A percentile compares a stretch with the other conserved stretches of the same genome.
Conservation (phyloP, 2,329 filamentous ascomycete species). For the Madurella mycetomatis region DNA sequence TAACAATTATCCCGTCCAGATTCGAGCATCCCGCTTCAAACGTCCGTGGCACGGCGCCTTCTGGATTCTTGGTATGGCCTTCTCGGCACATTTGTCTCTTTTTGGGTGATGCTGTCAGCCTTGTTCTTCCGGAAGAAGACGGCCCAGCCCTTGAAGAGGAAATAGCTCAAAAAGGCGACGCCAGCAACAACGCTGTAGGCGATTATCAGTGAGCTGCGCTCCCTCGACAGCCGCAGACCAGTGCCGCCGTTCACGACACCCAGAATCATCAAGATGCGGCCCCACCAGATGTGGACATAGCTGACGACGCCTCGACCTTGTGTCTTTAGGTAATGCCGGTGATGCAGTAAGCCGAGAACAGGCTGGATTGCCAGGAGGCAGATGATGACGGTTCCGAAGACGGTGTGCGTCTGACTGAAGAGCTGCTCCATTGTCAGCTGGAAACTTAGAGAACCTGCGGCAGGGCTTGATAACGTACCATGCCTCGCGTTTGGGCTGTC, state of each 20-base stretch:
- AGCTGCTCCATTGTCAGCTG: slow-evolving; percentile 37
- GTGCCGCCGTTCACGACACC: slow-evolving; percentile 62
- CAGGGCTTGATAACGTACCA: slow-evolving; percentile 36
- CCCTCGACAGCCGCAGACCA: slow-evolving; percentile 48
- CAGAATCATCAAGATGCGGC: slow-evolving; percentile 52
- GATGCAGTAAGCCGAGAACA: slow-evolving; percentile 54
- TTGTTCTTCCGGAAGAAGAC: not conserved
- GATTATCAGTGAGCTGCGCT: slow-evolving; percentile 40
- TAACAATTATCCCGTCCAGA: no score
- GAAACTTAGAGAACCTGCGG: not conserved
- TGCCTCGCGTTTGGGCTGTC: slow-evolving; percentile 36
- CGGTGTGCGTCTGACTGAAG: slow-evolving; percentile 49
- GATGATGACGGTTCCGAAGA: slow-evolving; percentile 52
- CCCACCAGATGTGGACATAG: slow-evolving; percentile 59
- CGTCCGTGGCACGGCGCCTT: not conserved
- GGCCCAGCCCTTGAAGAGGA: slow-evolving; percentile 29
- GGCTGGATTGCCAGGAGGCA: slow-evolving; percentile 55
- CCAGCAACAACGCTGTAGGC: slow-evolving; percentile 54
- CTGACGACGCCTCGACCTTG: slow-evolving; percentile 47
- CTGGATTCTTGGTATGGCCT: slow-evolving; percentile 13
- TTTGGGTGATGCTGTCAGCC: slow-evolving; percentile 1
- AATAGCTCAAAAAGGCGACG: slow-evolving; percentile 45
- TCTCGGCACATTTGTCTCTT: slow-evolving; percentile 3
- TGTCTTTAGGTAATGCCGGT: slow-evolving; percentile 47
- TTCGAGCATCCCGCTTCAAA: not conserved